phyloP scores from a whole-genome alignment of 345 rosid genomes.

The Atalantia buxifolia region DNA sequence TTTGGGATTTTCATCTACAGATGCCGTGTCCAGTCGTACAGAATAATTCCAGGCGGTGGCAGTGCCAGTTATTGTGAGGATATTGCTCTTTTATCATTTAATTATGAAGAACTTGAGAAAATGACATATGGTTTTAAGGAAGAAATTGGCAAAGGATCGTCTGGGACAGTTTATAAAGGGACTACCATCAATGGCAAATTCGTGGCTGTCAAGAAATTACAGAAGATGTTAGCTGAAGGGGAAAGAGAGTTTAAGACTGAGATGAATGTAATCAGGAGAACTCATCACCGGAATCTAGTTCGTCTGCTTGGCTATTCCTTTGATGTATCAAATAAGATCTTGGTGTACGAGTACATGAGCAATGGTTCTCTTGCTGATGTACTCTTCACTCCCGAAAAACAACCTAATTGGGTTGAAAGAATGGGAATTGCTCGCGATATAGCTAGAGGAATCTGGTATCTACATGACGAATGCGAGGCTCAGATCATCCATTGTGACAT shows the following conservation, averaged over 20 bases:
- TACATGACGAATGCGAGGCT: slow-evolving; percentile 27
- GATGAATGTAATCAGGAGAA: slow-evolving; percentile 25
- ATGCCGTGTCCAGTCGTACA: no score
- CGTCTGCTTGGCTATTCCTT: slow-evolving; percentile 24
- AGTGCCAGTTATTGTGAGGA: no score
- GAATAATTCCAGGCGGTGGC: no score
- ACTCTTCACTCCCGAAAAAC: slow-evolving; percentile 14
- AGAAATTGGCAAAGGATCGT: slow-evolving; percentile 22
- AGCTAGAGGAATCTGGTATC: slow-evolving; percentile 26
- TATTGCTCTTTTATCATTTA: no score
- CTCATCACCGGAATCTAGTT: slow-evolving; percentile 29
- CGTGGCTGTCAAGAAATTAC: slow-evolving; percentile 27
- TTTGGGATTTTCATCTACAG: neutral
- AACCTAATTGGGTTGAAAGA: slow-evolving; percentile 17
- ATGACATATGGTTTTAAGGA: slow-evolving; percentile 17
- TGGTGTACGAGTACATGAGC: slow-evolving; percentile 31
- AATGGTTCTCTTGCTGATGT: slow-evolving; percentile 28
- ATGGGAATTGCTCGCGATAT: slow-evolving; percentile 22
- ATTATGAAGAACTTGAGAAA: no score
- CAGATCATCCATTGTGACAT: slow-evolving; percentile 35
- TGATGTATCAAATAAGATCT: slow-evolving; percentile 21
- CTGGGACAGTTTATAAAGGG: slow-evolving; percentile 30
- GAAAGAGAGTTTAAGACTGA: slow-evolving; percentile 27
- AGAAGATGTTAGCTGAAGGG: slow-evolving; percentile 1
- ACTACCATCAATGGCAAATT: neutral